A percentile compares a stretch with the other conserved stretches of the same genome.
phyloP scores from a whole-genome alignment of 2,329 filamentous ascomycete species.

The Botrytis paeoniae region DNA sequence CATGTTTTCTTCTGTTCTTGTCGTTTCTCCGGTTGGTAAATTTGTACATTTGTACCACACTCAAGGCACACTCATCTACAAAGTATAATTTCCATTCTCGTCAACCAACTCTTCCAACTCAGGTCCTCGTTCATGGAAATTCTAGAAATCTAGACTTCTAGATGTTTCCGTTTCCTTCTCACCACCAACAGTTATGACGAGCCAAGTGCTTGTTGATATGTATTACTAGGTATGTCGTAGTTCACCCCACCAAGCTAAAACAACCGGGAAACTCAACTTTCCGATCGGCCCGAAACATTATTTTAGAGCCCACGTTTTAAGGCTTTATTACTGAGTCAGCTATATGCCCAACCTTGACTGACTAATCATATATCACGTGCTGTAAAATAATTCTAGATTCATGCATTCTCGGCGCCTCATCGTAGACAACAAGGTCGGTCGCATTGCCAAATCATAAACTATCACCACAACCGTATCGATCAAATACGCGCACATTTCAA shows the following conservation, averaged over 20 bases:
- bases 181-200: background rate
- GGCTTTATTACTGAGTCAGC: background rate
- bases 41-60: background rate
- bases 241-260: conserved; percentile 2
- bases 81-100: background rate
- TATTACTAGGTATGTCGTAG: background rate
- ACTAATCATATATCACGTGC: background rate
- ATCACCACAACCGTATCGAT: background rate
- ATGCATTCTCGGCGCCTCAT: background rate
- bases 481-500: background rate
- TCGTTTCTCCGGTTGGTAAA: background rate
- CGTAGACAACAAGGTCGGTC: background rate
- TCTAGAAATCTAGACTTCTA: conserved; percentile 12
- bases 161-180: background rate
- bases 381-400: conserved; percentile 3
- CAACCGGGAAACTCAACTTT: background rate
- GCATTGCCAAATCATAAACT: background rate
- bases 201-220: background rate
- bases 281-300: conserved; percentile 13
- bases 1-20: background rate
- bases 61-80: background rate
- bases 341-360: background rate
- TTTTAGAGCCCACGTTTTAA: background rate
- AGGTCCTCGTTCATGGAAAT: background rate
- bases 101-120: conserved; percentile 7